Evolutionary conservation across 805 yeast genomes (phyloP).

Genomic region (Candida yuanshanica): DNA sequence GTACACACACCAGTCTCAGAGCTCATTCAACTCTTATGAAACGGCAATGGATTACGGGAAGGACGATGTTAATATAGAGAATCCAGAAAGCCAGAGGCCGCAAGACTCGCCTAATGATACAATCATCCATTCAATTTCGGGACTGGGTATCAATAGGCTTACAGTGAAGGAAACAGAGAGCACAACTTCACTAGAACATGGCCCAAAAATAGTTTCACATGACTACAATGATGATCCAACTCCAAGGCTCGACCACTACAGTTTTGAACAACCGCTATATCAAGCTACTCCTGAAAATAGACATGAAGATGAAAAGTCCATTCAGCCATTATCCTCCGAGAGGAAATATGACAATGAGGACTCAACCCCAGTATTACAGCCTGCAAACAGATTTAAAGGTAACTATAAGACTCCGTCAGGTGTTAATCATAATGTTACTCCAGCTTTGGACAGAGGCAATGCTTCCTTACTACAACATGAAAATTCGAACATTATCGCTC

Average conservation of each 20-base stretch:
- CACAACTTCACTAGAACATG: background rate
- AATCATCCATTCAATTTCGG: background rate
- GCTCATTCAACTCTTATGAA: conserved; percentile 13
- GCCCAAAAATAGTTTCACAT: background rate
- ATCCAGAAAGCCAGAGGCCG: background rate
- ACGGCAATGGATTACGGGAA: conserved; percentile 20
- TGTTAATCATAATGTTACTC: conserved; percentile 15
- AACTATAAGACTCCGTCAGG: conserved; percentile 2
- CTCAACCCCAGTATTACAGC: conserved; percentile 10
- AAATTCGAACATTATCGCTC: background rate
- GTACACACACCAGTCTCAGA: conserved; percentile 9
- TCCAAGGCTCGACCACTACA: conserved; percentile 11
- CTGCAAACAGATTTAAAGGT: background rate
- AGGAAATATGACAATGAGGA: conserved; percentile 1
- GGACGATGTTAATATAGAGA: background rate
- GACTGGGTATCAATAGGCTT: conserved; percentile 14
- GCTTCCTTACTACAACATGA: background rate
- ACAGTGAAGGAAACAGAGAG: conserved; percentile 3
- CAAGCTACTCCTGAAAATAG: background rate
- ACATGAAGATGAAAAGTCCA: background rate
- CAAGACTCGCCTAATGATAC: background rate
- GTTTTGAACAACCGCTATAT: background rate
- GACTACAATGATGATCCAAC: conserved; percentile 20
- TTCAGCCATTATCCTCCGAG: background rate
- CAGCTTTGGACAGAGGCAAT: conserved; percentile 3